phyloP scores from a whole-genome alignment of 306 rosid species.

The Begonia peltatifolia region DNA sequence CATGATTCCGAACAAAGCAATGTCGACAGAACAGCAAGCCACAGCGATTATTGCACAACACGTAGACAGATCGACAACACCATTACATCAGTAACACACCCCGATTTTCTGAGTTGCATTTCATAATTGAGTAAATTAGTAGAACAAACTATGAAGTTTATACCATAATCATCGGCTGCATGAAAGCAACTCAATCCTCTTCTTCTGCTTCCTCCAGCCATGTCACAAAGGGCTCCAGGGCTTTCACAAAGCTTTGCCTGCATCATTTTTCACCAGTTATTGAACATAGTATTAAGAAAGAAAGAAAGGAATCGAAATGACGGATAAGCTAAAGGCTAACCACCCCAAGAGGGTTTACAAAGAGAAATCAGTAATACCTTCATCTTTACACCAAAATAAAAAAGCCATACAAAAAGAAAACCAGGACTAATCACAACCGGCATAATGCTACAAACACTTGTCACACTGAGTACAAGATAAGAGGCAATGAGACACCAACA shows the following conservation, averaged over 20 bases:
- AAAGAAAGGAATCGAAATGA: neutral
- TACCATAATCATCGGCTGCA: too few species aligned
- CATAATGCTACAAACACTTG: too few species aligned
- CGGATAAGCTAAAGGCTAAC: neutral
- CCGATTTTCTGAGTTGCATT: too few species aligned
- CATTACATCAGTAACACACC: too few species aligned
- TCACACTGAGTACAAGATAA: too few species aligned
- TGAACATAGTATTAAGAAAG: neutral
- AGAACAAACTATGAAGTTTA: too few species aligned
- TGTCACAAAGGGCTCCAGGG: slow-evolving; percentile 82
- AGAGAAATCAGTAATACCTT: neutral
- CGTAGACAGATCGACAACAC: too few species aligned
- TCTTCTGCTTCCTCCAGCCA: slow-evolving; percentile 99
- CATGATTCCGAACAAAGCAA: too few species aligned
- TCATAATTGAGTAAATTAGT: too few species aligned
- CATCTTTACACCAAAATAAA: neutral
- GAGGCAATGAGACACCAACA: too few species aligned
- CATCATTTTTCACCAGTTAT: slow-evolving; percentile 11
- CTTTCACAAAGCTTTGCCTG: slow-evolving; percentile 98
- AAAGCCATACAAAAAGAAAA: neutral
- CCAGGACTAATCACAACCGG: neutral
- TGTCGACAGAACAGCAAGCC: too few species aligned
- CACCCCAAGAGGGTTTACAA: neutral
- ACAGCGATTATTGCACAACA: too few species aligned
- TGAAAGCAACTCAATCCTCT: slow-evolving; percentile 33